Evolutionary conservation across 257 asterid genomes (phyloP).

Genomic region (Solanum tacnaense): DNA sequence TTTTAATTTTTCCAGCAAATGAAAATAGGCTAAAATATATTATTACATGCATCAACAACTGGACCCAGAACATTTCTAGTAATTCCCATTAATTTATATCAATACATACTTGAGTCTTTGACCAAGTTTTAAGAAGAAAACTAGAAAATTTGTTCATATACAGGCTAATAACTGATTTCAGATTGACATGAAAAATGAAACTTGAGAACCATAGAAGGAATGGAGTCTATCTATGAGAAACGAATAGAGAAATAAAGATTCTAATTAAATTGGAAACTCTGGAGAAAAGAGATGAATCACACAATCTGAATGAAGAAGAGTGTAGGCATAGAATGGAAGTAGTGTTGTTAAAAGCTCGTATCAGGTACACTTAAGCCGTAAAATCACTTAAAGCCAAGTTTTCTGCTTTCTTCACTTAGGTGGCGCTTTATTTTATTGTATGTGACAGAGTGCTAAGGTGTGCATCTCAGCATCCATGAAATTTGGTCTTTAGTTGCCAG

Average conservation of each 20-base stretch:
- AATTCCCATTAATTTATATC: not conserved
- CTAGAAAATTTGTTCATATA: not conserved
- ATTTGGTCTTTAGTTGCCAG: not conserved
- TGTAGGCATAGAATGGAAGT: not conserved
- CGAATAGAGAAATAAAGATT: not conserved
- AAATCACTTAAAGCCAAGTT: not conserved
- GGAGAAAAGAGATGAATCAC: not conserved
- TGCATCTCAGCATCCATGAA: not conserved
- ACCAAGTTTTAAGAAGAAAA: not conserved
- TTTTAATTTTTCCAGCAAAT: not conserved
- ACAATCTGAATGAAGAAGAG: not conserved
- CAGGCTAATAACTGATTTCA: not conserved
- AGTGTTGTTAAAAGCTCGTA: not conserved
- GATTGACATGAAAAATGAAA: not conserved
- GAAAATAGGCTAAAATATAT: not conserved
- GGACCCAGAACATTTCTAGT: not conserved
- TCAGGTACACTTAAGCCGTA: not conserved
- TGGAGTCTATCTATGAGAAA: not conserved
- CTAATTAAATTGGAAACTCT: not conserved
- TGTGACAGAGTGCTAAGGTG: not conserved
- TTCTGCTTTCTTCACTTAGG: not conserved
- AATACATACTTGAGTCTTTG: not conserved
- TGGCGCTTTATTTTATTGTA: not conserved
- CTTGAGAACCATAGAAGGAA: not conserved
- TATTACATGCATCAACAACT: not conserved